Evolutionary conservation across 129 eudicot species (phyloP).

Genomic region (Solidago caesia): DNA sequence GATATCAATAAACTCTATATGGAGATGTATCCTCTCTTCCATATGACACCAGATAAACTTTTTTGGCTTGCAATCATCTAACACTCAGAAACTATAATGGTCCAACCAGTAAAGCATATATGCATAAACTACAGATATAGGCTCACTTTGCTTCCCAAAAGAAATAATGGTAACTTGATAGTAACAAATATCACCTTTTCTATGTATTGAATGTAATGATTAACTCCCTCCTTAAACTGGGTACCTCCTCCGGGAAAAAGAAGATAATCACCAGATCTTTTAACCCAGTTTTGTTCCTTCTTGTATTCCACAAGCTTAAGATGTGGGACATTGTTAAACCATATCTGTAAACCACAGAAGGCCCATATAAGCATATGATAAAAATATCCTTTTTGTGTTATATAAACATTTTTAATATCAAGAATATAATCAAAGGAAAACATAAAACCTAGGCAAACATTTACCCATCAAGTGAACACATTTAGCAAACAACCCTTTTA

Average conservation of each 20-base stretch:
- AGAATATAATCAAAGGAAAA: neutral
- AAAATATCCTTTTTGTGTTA: neutral
- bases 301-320: constrained; percentile 98
- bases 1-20: no score
- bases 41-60: neutral
- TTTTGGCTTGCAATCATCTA: neutral
- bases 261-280: constrained; percentile 66
- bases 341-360: constrained; percentile 52
- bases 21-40: no score
- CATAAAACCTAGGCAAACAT: neutral
- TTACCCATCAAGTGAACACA: constrained; percentile 6
- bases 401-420: neutral
- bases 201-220: constrained; percentile 62
- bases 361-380: neutral
- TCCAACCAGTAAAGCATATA: neutral
- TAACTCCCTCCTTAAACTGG: constrained; percentile 87
- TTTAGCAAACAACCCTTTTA: neutral
- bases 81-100: neutral
- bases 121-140: constrained; percentile 3
- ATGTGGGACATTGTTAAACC: constrained; percentile 97
- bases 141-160: constrained; percentile 1
- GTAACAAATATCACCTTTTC: constrained; percentile 55
- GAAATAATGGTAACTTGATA: constrained; percentile 12
- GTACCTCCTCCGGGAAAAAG: constrained; percentile 98
- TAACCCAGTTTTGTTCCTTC: constrained; percentile 96